These are phyloP conservation scores for Sphagnum tenellum DNA, from an alignment of 225 moss, liverwort and hornwort genomes.

Conservation along the genomic window DNA sequence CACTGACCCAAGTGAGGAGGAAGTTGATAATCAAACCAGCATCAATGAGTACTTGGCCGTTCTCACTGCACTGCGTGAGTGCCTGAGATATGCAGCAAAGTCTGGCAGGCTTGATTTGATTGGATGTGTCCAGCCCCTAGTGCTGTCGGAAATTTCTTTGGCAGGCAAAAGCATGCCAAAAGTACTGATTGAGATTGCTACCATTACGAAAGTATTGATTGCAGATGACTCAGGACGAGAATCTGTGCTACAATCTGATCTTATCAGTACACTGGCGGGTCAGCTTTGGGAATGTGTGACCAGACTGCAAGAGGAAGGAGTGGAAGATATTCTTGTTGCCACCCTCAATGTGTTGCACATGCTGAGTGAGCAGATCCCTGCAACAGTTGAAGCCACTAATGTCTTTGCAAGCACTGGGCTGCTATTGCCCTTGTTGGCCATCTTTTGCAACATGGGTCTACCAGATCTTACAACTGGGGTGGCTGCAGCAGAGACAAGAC, in stretches of 20 bases:
- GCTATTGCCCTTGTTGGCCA: conserved; percentile 73
- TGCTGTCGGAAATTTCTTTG: conserved; percentile 49
- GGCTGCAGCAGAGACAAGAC: conserved; percentile 6
- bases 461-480: conserved; percentile 43
- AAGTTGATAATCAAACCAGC: conserved; percentile 17
- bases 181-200: conserved; percentile 57
- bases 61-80: conserved; percentile 67
- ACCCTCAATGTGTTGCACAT: conserved; percentile 68
- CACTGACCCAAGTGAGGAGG: conserved; percentile 30
- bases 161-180: conserved; percentile 37
- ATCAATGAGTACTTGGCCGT: conserved; percentile 59
- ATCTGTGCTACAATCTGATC: conserved; percentile 61
- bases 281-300: conserved; percentile 78
- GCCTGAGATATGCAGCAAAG: conserved; percentile 70
- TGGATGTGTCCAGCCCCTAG: conserved; percentile 33
- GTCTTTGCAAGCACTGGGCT: conserved; percentile 69
- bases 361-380: conserved; percentile 81
- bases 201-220: conserved; percentile 65
- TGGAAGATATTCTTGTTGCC: conserved; percentile 65
- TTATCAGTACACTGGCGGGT: conserved; percentile 63
- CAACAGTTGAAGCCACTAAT: conserved; percentile 71
- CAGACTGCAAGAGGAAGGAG: conserved; percentile 23
- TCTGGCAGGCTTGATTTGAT: conserved; percentile 71
- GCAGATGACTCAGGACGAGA: conserved; percentile 60
- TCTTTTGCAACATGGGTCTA: conserved; percentile 67